Percentiles rank a stretch among this genome's conserved stretches.
phyloP scores from a whole-genome alignment of 164 flowering plant species.

The Umbilicus rupestris region DNA sequence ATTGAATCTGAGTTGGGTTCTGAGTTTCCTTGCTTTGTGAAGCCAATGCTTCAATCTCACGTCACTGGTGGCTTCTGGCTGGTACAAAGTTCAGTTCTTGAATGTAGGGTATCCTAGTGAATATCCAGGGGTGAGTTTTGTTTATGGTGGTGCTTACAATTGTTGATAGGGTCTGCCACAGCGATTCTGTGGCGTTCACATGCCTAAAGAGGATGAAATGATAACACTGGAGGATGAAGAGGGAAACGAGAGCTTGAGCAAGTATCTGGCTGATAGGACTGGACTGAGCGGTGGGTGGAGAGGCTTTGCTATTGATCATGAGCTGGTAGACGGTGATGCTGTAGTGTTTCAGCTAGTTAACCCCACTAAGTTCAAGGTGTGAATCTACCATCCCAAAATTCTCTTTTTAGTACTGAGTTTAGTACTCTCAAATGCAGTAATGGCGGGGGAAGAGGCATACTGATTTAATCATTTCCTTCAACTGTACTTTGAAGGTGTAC shows the following conservation, averaged over 20 bases:
- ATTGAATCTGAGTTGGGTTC: conserved; percentile 27
- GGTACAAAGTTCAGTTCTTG: conserved; percentile 25
- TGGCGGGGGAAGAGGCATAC: too few species aligned
- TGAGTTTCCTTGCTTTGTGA: conserved; percentile 45
- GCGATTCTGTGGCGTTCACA: conserved; percentile 30
- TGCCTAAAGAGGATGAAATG: conserved; percentile 29
- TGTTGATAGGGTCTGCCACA: conserved; percentile 34
- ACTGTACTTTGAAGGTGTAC: conserved; percentile 28
- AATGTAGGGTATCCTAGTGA: background rate
- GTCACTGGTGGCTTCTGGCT: conserved; percentile 67
- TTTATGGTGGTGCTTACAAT: background rate
- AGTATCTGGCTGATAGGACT: conserved; percentile 40
- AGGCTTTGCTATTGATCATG: conserved; percentile 59
- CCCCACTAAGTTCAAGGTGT: conserved; percentile 57
- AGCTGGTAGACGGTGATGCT: conserved; percentile 74
- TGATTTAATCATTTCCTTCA: too few species aligned
- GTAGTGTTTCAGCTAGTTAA: conserved; percentile 51
- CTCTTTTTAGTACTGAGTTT: too few species aligned
- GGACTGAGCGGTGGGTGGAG: conserved; percentile 85
- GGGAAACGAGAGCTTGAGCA: conserved; percentile 29
- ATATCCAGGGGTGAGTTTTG: background rate
- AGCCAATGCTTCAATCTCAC: conserved; percentile 69
- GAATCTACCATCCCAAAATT: background rate
- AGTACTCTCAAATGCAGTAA: background rate
- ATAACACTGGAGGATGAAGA: conserved; percentile 37